Conservation (phyloP, 2,329 filamentous ascomycete genomes). For the Exophiala spinifera region DNA sequence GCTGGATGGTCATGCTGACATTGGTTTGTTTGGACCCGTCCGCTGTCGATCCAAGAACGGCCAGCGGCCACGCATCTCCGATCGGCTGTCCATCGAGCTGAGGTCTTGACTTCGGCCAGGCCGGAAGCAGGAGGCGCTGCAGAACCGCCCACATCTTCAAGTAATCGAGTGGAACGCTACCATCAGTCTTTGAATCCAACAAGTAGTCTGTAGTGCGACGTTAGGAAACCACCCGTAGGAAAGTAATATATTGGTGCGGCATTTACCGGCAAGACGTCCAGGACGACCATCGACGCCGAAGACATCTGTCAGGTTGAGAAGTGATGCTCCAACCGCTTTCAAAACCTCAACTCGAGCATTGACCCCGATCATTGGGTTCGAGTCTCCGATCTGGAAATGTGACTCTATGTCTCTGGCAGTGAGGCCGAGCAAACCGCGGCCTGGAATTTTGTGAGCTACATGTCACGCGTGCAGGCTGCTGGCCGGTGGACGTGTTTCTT, state of each 20-base stretch:
- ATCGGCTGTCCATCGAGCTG: constrained; percentile 81
- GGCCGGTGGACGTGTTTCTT: too few relatives aligned
- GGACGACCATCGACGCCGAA: constrained; percentile 83
- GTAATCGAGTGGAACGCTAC: too few relatives aligned
- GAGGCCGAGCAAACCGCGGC: constrained; percentile 80
- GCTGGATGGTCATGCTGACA: constrained; percentile 76
- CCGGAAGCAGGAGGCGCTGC: constrained; percentile 78
- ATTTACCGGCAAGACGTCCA: too few relatives aligned
- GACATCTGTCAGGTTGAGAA: constrained; percentile 69
- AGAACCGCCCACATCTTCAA: constrained; percentile 92
- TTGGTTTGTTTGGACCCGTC: too few relatives aligned
- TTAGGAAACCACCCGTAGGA: too few relatives aligned
- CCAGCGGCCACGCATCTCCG: constrained; percentile 95
- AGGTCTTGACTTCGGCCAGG: constrained; percentile 86
- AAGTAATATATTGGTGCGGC: too few relatives aligned
- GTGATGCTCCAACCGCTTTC: constrained; percentile 68
- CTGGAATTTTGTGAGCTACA: too few relatives aligned
- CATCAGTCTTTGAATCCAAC: too few relatives aligned
- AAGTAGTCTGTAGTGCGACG: constrained; percentile 82
- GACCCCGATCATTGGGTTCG: constrained; percentile 78
- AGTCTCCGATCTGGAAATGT: too few relatives aligned
- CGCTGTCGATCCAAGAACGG: too few relatives aligned
- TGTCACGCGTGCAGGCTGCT: too few relatives aligned
- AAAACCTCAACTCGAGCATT: constrained; percentile 80
- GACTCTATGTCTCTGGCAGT: constrained; percentile 64